phyloP scores from a whole-genome alignment of 2,329 filamentous ascomycete species.

The Stylonectria norvegica region DNA sequence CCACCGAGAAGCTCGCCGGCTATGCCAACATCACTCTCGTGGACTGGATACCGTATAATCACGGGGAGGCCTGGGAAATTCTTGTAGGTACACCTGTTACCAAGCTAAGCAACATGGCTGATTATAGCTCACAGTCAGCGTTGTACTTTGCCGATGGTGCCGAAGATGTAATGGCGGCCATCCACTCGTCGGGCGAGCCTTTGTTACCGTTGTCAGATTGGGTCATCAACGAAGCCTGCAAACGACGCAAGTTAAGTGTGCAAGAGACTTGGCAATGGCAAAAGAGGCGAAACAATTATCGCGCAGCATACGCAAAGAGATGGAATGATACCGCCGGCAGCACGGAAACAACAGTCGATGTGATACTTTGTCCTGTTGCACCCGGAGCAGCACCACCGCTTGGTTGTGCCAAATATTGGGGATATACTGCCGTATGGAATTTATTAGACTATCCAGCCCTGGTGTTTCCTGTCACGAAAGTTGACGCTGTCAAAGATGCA shows the following conservation, averaged over 20 bases:
- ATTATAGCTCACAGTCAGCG: no score
- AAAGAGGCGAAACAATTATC: neutral
- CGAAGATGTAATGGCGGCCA: no score
- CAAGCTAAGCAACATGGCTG: no score
- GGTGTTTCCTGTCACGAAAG: neutral
- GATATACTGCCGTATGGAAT: neutral
- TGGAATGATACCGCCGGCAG: neutral
- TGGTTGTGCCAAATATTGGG: neutral
- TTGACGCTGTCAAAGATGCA: neutral
- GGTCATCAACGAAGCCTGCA: no score
- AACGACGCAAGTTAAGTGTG: no score
- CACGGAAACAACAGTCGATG: neutral
- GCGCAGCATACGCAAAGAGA: neutral
- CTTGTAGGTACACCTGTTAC: no score
- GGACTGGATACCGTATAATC: neutral
- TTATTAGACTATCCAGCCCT: neutral
- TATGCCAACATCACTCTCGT: neutral
- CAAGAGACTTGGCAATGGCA: no score
- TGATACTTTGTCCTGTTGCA: neutral
- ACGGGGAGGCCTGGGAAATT: neutral
- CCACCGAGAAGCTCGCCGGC: neutral
- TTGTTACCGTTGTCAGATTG: no score
- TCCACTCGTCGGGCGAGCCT: no score
- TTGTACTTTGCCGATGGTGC: no score
- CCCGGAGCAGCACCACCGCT: no score